Base-by-base conservation (phyloP, 1,284 basidiomycete genomes). In the Hypsizygus ulmarius region DNA sequence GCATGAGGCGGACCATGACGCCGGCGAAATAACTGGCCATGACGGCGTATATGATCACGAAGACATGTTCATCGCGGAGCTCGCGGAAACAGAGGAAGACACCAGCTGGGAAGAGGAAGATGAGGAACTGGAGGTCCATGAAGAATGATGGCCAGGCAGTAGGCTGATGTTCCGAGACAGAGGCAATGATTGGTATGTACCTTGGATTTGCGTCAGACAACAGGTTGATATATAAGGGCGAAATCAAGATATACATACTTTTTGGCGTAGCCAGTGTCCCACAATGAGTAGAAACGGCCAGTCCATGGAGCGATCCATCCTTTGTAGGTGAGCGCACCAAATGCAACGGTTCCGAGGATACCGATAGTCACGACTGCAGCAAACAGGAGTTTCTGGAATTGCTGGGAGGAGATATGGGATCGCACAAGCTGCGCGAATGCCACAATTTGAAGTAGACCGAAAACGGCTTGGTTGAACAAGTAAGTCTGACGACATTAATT, bases 121-220 rank as follows among this genome's bases (percentile, higher is more conserved):
- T 90, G 65, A 99, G 87, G 80, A 97, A 89, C 63, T 98, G 90
- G 51, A 99, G 83, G 68, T 99, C 96, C 85, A 97, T 98, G 78
- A 97, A 99, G 83, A 99, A 99, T 2, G 96, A 88, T 3, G 96
- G 94, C 97, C 97, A 99, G 33, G 97, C 96, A 8, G 97, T 99
- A 11, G 97, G 97, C 68, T 99, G 97, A 72, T 99, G 97, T 71
- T 99, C 97, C n/a, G 94, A 97, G 15, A 98, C 97, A 15, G 96
- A 98, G 5, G 97, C 97, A 63, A 99, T 98, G 74, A 99, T 98
- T 29, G 95, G 95, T 61, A 97, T 93, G 67, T 93, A 90, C 65
- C 90, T 92, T 59, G 9, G 32, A 53, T 28, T 14, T 49, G 39
- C 46, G 46, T 56, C 21, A 64, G 54, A 29, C 21, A 7, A 7